Conservation (phyloP, 148 eudicot genomes). For the Simmondsia chinensis region DNA sequence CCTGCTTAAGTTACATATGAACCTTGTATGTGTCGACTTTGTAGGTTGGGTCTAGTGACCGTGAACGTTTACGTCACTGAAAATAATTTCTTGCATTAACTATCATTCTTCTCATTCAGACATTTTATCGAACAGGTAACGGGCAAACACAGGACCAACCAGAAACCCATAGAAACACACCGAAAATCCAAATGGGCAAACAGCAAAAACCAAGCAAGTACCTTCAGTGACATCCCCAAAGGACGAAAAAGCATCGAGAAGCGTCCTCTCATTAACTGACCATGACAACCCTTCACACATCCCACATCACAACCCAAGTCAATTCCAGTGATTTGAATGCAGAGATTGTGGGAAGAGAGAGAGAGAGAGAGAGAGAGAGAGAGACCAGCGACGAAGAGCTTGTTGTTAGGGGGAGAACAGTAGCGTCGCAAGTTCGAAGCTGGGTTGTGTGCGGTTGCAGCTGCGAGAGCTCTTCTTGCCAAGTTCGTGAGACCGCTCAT, state of each 20-base stretch:
- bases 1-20: too few species aligned
- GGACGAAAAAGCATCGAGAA: constrained; percentile 54
- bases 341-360: neutral
- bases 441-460: constrained; percentile 9
- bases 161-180: too few species aligned
- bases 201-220: constrained; percentile 6
- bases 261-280: constrained; percentile 71
- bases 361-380: neutral
- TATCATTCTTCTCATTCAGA: too few species aligned
- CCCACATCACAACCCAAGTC: constrained; percentile 1
- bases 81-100: too few species aligned
- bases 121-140: constrained; percentile 27
- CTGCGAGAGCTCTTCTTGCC: constrained; percentile 23
- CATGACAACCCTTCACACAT: constrained; percentile 44
- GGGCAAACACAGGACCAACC: neutral
- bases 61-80: too few species aligned
- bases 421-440: constrained; percentile 17
- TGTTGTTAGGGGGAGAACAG: constrained; percentile 40
- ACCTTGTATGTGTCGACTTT: too few species aligned
- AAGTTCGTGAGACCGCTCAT: constrained; percentile 19
- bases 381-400: constrained; percentile 62
- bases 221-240: constrained; percentile 76
- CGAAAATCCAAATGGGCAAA: neutral
- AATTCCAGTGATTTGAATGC: neutral
- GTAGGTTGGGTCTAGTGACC: too few species aligned